These are phyloP conservation scores for Rhodamnia rubescens DNA, from an alignment of 345 rosid genomes.

Conservation along the genomic window DNA sequence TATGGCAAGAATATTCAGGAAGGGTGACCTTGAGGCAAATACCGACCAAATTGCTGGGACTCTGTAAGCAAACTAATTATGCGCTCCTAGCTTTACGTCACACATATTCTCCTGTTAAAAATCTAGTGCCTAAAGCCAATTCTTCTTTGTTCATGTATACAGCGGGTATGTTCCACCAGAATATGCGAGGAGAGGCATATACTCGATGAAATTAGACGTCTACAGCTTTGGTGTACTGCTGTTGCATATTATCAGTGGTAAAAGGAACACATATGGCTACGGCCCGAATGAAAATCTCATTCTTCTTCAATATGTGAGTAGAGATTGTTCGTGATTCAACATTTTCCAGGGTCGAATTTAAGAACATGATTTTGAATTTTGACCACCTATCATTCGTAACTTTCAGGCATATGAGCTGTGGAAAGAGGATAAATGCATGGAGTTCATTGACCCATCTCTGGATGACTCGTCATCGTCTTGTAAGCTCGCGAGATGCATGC, in stretches of 20 bases:
- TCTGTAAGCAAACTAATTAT: slow-evolving; percentile 13
- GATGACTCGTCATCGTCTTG: slow-evolving; percentile 11
- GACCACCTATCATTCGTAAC: background rate
- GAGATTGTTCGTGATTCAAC: background rate
- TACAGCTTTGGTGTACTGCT: slow-evolving; percentile 47
- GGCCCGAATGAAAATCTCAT: slow-evolving; percentile 17
- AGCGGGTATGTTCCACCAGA: slow-evolving; percentile 49
- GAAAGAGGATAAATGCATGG: slow-evolving; percentile 8
- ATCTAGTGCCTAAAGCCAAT: background rate
- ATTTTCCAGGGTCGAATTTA: background rate
- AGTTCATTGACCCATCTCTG: slow-evolving; percentile 11
- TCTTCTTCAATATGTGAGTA: slow-evolving; percentile 29
- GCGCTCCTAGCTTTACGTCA: background rate
- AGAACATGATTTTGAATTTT: background rate
- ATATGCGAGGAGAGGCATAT: slow-evolving; percentile 27
- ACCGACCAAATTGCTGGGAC: slow-evolving; percentile 30
- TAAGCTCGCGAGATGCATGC: slow-evolving; percentile 15
- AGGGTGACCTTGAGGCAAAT: slow-evolving; percentile 24
- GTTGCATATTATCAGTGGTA: slow-evolving; percentile 36
- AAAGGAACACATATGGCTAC: slow-evolving; percentile 13
- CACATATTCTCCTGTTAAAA: background rate
- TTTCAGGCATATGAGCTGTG: slow-evolving; percentile 17
- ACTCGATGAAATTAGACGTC: slow-evolving; percentile 39
- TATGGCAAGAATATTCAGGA: slow-evolving; percentile 23
- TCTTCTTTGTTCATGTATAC: background rate